Evolutionary conservation across 2,329 filamentous ascomycete genomes (phyloP).

Genomic region (Colletotrichum sansevieriae): DNA sequence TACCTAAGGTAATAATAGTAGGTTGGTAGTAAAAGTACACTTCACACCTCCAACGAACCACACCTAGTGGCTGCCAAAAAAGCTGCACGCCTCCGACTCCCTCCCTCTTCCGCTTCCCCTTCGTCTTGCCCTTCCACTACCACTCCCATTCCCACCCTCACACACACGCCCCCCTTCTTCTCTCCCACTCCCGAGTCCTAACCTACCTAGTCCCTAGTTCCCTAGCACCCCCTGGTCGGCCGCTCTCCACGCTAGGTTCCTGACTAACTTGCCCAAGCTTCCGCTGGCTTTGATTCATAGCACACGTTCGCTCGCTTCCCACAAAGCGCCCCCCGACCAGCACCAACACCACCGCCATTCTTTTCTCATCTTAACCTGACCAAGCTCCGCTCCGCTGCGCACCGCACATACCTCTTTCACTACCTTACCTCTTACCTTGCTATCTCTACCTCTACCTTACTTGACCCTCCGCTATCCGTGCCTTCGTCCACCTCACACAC

Average conservation of each 20-base stretch:
- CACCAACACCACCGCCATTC: slow-evolving; percentile 26
- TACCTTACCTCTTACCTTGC: not conserved
- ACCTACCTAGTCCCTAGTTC: slow-evolving; percentile 13
- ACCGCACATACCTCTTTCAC: slow-evolving; percentile 30
- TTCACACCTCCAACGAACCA: not conserved
- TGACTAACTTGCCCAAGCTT: slow-evolving; percentile 41
- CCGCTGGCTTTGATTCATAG: slow-evolving; percentile 38
- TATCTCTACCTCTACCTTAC: slow-evolving; percentile 16
- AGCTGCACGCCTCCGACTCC: not conserved
- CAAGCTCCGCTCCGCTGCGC: slow-evolving; percentile 22
- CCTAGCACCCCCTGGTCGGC: slow-evolving; percentile 4
- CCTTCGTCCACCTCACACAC: slow-evolving; percentile 15
- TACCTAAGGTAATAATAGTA: too few species aligned
- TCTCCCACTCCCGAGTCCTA: slow-evolving; percentile 9
- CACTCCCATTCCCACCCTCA: not conserved
- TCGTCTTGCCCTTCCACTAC: not conserved
- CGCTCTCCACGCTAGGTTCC: slow-evolving; percentile 39
- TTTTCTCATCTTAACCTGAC: slow-evolving; percentile 30
- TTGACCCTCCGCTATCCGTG: not conserved
- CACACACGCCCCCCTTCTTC: not conserved
- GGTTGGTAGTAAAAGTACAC: not conserved
- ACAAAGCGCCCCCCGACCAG: slow-evolving; percentile 34
- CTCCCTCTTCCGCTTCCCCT: not conserved
- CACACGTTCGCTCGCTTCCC: slow-evolving; percentile 39
- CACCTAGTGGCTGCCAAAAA: too few species aligned